Base-by-base conservation (phyloP, 495 filamentous ascomycete species). In the Durotheca rogersii region DNA sequence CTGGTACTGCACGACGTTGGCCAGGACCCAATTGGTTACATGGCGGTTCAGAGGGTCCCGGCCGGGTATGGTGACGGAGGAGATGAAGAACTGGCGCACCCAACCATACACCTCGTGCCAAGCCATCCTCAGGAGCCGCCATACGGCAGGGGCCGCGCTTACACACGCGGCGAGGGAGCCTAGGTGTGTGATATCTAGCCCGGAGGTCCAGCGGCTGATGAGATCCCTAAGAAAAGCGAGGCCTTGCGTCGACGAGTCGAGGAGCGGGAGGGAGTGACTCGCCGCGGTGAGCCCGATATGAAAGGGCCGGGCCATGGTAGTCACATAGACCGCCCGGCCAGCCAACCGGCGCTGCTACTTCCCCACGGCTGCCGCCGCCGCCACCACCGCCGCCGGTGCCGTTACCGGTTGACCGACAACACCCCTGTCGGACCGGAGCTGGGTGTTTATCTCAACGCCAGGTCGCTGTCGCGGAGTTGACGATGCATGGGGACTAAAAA, bases 11-110 rank as follows among this genome's bases (percentile, higher is more conserved):
- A 74, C 65, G 12, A 72, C 64, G 49, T 72, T 66, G 34, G 69
- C 59, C 35, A 67, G 58, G 43, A 75, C 45, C 69, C 70, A 75
- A 51, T 67, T 71, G 49, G 72, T 68, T 1, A 73, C 66, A 58
- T 69, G 68, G 19, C 69, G 61, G 45, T 72, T 75, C 34, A 75
- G 65, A 2, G 68, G 67, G 45, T 75, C 72, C 12, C 64, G 57
- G 10, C 66, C 67, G 2, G 67, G 61, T 44, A 75, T 67, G 16
- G 62, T 68, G 12, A 75, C 67, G 17, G 68, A 68, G 0, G 72
- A 66, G 7, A 69, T 67, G 33, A 75, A 61, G 58, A 72, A 72
- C 38, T 62, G 64, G 19, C 70, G 51, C 5, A 72, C 56, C 67
- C 65, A 71, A 51, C 69, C 66, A 51, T 73, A 72, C 7, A 65